phyloP scores from a whole-genome alignment of 2,329 filamentous ascomycete species.

The Arachnomyces sp. region DNA sequence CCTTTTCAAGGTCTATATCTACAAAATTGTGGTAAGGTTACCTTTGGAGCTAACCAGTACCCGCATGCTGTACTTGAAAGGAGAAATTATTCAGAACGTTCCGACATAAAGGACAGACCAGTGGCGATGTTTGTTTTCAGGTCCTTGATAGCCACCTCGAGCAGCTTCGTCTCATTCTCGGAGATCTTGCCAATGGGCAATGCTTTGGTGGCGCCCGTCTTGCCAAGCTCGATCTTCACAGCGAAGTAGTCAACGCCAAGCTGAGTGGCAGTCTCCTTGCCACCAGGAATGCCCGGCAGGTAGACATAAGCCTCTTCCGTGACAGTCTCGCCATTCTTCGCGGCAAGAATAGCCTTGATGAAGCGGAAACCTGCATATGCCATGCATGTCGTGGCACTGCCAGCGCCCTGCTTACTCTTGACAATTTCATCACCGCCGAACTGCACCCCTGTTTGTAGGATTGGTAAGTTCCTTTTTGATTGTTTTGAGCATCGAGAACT shows the following conservation, averaged over 20 bases:
- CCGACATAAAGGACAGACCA: conserved; percentile 9
- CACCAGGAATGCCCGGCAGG: conserved; percentile 4
- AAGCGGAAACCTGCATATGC: conserved; percentile 8
- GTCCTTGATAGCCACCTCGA: conserved; percentile 4
- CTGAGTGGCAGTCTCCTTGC: conserved; percentile 4
- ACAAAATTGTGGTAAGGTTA: too few relatives aligned
- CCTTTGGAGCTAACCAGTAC: too few relatives aligned
- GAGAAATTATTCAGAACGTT: too few relatives aligned
- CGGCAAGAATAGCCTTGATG: conserved; percentile 2
- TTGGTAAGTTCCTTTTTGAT: too few relatives aligned
- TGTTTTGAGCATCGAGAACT: too few relatives aligned
- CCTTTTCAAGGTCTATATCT: too few relatives aligned
- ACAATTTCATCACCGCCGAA: conserved; percentile 8
- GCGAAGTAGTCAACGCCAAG: conserved; percentile 9
- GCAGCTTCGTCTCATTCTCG: conserved; percentile 5
- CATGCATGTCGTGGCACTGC: conserved; percentile 8
- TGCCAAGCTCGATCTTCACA: conserved; percentile 5
- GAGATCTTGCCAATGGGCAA: conserved; percentile 6
- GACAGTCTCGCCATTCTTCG: conserved; percentile 1
- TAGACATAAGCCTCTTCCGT: conserved; percentile 7
- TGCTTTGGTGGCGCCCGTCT: conserved; percentile 1
- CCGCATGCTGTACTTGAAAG: too few relatives aligned
- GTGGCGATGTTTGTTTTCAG: conserved; percentile 8
- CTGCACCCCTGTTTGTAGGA: conserved; percentile 2
- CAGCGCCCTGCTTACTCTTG: conserved; percentile 6